phyloP scores from a whole-genome alignment of 2,329 filamentous ascomycete genomes.

The Aspergillus neotritici region DNA sequence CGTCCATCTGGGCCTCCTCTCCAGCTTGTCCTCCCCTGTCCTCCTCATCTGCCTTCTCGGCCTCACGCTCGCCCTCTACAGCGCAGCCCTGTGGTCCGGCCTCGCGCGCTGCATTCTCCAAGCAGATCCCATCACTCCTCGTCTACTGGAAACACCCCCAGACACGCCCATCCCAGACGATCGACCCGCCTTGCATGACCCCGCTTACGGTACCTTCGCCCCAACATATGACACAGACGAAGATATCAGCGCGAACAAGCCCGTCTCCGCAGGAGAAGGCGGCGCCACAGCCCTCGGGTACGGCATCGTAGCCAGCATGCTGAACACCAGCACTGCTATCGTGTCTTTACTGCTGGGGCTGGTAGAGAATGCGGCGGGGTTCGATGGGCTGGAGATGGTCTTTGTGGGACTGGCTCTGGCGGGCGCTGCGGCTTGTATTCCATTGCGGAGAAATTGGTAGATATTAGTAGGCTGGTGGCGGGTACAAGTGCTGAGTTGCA shows the following conservation, averaged over 20 bases:
- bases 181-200: no score
- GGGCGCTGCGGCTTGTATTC: no score
- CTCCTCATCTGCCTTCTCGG: slow-evolving; percentile 1
- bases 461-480: no score
- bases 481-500: no score
- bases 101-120: slow-evolving; percentile 1
- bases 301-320: slow-evolving; percentile 6
- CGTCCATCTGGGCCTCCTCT: background rate
- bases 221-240: background rate
- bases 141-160: no score
- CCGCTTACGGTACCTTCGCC: no score
- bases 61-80: background rate
- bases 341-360: background rate
- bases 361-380: slow-evolving; percentile 1
- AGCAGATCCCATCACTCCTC: background rate
- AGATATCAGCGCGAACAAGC: background rate
- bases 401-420: background rate
- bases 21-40: background rate
- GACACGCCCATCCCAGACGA: no score
- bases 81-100: slow-evolving; percentile 1
- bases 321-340: slow-evolving; percentile 2
- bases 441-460: no score
- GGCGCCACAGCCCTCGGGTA: slow-evolving; percentile 1
- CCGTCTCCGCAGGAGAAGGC: background rate
- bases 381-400: slow-evolving; percentile 4